Evolutionary conservation across 331 rosid species (phyloP).

Genomic region (Rosa hybrid): DNA sequence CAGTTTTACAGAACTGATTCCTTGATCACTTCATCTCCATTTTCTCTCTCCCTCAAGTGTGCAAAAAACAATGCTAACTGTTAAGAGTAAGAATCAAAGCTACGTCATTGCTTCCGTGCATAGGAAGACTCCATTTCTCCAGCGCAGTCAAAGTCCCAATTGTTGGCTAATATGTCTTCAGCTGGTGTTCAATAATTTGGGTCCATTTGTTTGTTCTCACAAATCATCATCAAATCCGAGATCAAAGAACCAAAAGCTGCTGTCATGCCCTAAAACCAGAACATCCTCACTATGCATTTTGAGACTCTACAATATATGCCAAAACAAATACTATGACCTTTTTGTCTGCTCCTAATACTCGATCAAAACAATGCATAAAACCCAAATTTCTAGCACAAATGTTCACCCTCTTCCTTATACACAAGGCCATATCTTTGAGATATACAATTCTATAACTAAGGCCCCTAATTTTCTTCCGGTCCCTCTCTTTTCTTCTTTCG

Average conservation of each 20-base stretch:
- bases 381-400: conserved; percentile 8
- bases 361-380: conserved; percentile 36
- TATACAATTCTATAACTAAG: conserved; percentile 39
- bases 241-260: background rate
- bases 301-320: background rate
- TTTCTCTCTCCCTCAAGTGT: background rate
- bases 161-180: background rate
- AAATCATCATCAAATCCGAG: conserved; percentile 17
- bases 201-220: conserved; percentile 4
- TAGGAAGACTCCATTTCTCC: background rate
- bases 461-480: conserved; percentile 30
- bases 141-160: background rate
- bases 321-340: background rate
- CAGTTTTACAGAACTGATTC: background rate
- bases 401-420: conserved; percentile 20
- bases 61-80: background rate
- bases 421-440: conserved; percentile 46
- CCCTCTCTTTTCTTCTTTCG: conserved; percentile 15
- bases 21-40: background rate
- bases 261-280: background rate
- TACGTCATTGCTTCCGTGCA: background rate
- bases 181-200: background rate
- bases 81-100: background rate
- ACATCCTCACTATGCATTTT: background rate
- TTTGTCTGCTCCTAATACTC: conserved; percentile 10